Evolutionary conservation across 139 green algal genomes (phyloP), one percentile per base, ranked within the genome.

Genomic region (Chlamydomonas sp.): DNA sequence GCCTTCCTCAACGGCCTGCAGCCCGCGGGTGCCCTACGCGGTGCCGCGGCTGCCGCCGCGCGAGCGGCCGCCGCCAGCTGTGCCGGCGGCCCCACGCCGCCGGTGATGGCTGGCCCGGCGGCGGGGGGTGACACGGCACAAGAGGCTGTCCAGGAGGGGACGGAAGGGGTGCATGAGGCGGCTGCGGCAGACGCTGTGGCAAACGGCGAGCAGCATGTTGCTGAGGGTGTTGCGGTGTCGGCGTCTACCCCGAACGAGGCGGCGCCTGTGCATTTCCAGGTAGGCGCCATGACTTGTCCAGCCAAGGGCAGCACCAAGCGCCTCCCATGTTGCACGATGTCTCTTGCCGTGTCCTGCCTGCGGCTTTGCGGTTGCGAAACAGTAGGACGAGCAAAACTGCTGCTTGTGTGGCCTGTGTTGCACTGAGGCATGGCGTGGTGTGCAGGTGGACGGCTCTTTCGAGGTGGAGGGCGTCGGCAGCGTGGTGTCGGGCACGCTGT

Each of bases 401-500:
- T 69, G 9, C 8, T 9, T 69, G 64, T 12, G 64, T 69, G 8
- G 8, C 64, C 64, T 9, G 8, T 69, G 64, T 69, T 9, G 8
- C 64, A 69, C 0, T 12, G 9, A 9, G 10, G 64, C 64, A 69
- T 12, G 9, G 8, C 64, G 9, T 12, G 9, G 31, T 12, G 9
- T 12, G 10, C 64, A 12, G 9, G 94, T 98, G 58, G 94, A 97
- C 66, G 83, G 94, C 10, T 94, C 89, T 1, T 97, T 96, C 83
- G 91, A 97, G 67, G 91, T 98, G 31, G 77, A 91, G 49, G 91
- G 91, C 12, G 95, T 98, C 61, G 96, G 96, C 17, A 91, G 77
- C 14, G 95, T 98, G 49, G 88, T 97, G 59, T 96, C 91, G 10
- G 96, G 96, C 63, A 97, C 92, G 9, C 89, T 96, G 61, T 89